These are phyloP conservation scores for Mortierella claussenii DNA, from an alignment of 192 early-diverging fungal genomes.

Conservation along the genomic window DNA sequence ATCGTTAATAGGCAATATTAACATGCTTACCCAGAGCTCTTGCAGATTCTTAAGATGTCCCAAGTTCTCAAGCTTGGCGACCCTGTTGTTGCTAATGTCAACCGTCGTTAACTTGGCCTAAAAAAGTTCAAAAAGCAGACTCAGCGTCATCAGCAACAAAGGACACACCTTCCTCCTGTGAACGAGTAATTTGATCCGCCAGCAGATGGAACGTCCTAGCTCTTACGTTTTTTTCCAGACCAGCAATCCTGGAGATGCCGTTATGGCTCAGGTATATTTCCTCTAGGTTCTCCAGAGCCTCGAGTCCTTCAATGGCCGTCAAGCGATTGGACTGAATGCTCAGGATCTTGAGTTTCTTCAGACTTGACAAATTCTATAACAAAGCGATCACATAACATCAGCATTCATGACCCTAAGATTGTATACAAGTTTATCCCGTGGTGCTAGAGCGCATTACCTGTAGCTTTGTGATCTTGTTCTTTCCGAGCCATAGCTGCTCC, in stretches of 20 bases:
- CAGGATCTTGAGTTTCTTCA: slow-evolving; percentile 74
- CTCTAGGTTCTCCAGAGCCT: slow-evolving; percentile 74
- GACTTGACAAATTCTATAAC: slow-evolving; percentile 64
- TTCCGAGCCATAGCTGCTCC: slow-evolving; percentile 94
- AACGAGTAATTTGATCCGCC: not conserved
- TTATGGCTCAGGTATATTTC: slow-evolving; percentile 96
- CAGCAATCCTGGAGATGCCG: slow-evolving; percentile 79
- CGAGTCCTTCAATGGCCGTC: slow-evolving; percentile 77
- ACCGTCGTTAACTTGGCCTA: slow-evolving; percentile 74
- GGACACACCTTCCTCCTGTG: too few species aligned
- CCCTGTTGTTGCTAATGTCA: slow-evolving; percentile 88
- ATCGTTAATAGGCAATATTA: too few species aligned
- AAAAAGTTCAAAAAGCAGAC: too few species aligned
- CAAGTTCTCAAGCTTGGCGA: slow-evolving; percentile 79
- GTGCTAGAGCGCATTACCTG: slow-evolving; percentile 58
- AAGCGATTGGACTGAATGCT: slow-evolving; percentile 93
- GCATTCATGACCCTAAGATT: too few species aligned
- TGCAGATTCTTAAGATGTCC: slow-evolving; percentile 74
- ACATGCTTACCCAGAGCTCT: slow-evolving; percentile 90
- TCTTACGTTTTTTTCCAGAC: slow-evolving; percentile 80
- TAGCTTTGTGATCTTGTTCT: slow-evolving; percentile 94
- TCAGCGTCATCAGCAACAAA: too few species aligned
- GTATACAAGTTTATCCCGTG: not conserved
- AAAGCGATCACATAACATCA: not conserved
- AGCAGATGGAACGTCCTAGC: too few species aligned